phyloP scores from a whole-genome alignment of 116 monocot genomes.

The Iris pallida region DNA sequence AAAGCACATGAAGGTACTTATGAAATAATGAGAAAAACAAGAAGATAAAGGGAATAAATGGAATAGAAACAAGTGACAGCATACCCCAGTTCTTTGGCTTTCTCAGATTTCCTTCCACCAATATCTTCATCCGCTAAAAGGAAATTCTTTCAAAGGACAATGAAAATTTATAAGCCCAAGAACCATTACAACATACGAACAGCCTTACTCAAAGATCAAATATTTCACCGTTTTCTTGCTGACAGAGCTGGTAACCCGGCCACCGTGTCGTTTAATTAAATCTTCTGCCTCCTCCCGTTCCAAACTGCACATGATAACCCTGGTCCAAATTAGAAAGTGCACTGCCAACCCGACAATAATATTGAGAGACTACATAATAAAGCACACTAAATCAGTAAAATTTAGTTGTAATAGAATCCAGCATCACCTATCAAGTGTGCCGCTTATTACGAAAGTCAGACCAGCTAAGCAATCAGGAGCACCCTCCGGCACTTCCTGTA shows the following conservation, averaged over 20 bases:
- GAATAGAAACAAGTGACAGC: background rate
- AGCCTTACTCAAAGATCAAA: background rate
- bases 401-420: background rate
- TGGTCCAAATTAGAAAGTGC: background rate
- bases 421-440: constrained; percentile 91
- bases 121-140: constrained; percentile 95
- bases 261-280: constrained; percentile 88
- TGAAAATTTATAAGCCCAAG: background rate
- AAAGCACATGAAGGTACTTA: constrained; percentile 1
- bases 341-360: background rate
- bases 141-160: constrained; percentile 46
- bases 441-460: constrained; percentile 91
- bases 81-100: constrained; percentile 86
- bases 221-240: constrained; percentile 88
- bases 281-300: constrained; percentile 96
- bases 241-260: constrained; percentile 85
- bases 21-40: background rate
- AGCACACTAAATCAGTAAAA: background rate
- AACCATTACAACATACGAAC: constrained; percentile 7
- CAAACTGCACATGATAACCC: constrained; percentile 44
- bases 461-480: constrained; percentile 79
- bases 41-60: background rate
- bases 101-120: constrained; percentile 87
- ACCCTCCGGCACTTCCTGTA: constrained; percentile 93
- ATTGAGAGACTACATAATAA: background rate